Conservation (phyloP, 2,329 filamentous ascomycete genomes). For the Clonostachys rhizophaga region DNA sequence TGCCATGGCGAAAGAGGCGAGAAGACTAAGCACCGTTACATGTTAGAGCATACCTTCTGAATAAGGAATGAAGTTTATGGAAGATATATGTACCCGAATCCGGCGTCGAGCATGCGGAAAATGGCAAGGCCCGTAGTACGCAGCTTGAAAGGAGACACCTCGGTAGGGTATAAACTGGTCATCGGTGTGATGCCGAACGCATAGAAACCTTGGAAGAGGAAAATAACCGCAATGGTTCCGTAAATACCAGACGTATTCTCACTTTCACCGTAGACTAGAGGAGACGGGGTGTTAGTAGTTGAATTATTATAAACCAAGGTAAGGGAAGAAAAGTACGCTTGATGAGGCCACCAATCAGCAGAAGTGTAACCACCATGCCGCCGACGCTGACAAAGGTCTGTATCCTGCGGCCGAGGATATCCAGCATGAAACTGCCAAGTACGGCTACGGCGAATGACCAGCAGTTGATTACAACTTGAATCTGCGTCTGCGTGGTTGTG, state of each 20-base stretch:
- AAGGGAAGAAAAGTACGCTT: conserved; percentile 8
- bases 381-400: conserved; percentile 16
- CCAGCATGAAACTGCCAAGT: conserved; percentile 22
- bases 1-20: conserved; percentile 17
- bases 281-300: no score
- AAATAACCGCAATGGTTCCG: conserved; percentile 26
- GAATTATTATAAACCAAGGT: no score
- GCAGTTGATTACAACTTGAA: conserved; percentile 26
- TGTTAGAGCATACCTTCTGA: background rate
- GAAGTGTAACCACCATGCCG: conserved; percentile 13
- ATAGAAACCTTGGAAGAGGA: conserved; percentile 24
- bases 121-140: conserved; percentile 21
- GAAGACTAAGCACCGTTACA: conserved; percentile 6
- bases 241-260: conserved; percentile 30
- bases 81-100: conserved; percentile 14
- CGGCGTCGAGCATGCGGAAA: conserved; percentile 16
- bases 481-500: conserved; percentile 14
- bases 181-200: conserved; percentile 24
- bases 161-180: conserved; percentile 22
- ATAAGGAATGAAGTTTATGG: background rate
- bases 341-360: conserved; percentile 15
- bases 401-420: conserved; percentile 21
- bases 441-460: conserved; percentile 25
- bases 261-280: conserved; percentile 19
- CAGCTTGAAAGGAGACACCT: conserved; percentile 21